Percentiles rank a stretch among this genome's conserved stretches.
Evolutionary conservation across 208 protist species (phyloP).

Genomic region (Acanthamoeba rhysodes): DNA sequence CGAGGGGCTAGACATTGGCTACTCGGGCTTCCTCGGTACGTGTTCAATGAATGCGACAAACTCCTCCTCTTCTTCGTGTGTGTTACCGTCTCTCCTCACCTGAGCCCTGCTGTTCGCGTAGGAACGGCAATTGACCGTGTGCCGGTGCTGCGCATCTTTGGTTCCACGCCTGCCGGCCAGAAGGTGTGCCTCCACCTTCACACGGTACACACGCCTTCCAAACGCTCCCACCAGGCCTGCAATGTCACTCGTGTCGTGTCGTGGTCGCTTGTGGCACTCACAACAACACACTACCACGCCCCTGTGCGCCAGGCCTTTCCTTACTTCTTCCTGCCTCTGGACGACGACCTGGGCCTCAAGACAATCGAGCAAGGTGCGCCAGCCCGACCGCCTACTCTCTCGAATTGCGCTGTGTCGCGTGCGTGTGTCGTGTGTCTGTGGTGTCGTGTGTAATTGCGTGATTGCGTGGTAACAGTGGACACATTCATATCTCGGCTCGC

Average conservation of each 20-base stretch:
- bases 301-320: conserved; percentile 80
- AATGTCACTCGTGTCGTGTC: not conserved
- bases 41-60: too few species aligned
- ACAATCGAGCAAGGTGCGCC: conserved; percentile 26
- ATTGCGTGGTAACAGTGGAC: conserved; percentile 66
- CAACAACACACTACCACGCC: too few species aligned
- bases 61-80: too few species aligned
- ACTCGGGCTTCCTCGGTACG: conserved; percentile 57
- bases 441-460: not conserved
- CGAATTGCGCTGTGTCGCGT: too few species aligned
- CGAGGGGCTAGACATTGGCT: conserved; percentile 67
- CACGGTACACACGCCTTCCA: conserved; percentile 68
- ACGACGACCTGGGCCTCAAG: conserved; percentile 44
- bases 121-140: conserved; percentile 57
- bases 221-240: too few species aligned
- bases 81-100: too few species aligned
- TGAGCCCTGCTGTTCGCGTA: too few species aligned
- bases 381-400: not conserved
- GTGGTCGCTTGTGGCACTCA: not conserved
- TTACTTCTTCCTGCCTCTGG: conserved; percentile 87
- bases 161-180: conserved; percentile 86
- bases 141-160: conserved; percentile 70
- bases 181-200: conserved; percentile 89
- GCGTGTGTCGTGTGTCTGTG: too few species aligned
- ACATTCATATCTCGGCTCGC: conserved; percentile 80